Evolutionary conservation across 2,329 filamentous ascomycete species (phyloP).

Genomic region (Akanthomyces dipterigenus): DNA sequence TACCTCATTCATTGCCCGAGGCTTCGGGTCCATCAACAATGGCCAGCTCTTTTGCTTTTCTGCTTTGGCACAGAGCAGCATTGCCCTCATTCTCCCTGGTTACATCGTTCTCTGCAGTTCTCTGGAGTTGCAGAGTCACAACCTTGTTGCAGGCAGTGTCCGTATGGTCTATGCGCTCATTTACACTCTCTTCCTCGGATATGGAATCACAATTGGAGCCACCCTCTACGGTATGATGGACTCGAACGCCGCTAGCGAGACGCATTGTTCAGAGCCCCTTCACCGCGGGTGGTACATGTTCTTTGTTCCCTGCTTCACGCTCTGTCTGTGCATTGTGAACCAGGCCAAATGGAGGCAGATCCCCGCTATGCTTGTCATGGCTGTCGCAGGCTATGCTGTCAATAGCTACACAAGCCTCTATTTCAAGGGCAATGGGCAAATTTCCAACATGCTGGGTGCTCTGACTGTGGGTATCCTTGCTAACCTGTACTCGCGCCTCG

Average conservation of each 20-base stretch:
- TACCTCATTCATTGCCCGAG: conserved; percentile 63
- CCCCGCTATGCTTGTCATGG: conserved; percentile 69
- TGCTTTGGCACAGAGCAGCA: conserved; percentile 64
- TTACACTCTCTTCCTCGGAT: conserved; percentile 67
- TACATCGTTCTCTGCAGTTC: conserved; percentile 39
- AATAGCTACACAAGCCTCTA: conserved; percentile 65
- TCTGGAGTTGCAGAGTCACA: conserved; percentile 63
- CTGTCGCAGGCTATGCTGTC: conserved; percentile 65
- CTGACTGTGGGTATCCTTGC: conserved; percentile 70
- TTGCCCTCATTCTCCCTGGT: conserved; percentile 67
- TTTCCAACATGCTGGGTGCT: conserved; percentile 72
- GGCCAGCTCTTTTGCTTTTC: conserved; percentile 63
- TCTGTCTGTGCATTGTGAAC: conserved; percentile 72
- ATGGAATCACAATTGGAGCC: conserved; percentile 64
- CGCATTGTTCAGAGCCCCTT: conserved; percentile 39
- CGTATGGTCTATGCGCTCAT: conserved; percentile 72
- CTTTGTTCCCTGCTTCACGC: conserved; percentile 67
- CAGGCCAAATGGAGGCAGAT: conserved; percentile 75
- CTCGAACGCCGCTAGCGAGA: conserved; percentile 39
- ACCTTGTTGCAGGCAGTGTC: conserved; percentile 65
- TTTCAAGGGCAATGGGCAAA: conserved; percentile 64
- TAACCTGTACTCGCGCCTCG: conserved; percentile 70
- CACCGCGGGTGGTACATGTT: conserved; percentile 49
- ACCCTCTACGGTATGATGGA: conserved; percentile 61
- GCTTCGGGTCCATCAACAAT: conserved; percentile 56